phyloP scores from a whole-genome alignment of 768 basidiomycete genomes.

The Tubosaeta sp. region DNA sequence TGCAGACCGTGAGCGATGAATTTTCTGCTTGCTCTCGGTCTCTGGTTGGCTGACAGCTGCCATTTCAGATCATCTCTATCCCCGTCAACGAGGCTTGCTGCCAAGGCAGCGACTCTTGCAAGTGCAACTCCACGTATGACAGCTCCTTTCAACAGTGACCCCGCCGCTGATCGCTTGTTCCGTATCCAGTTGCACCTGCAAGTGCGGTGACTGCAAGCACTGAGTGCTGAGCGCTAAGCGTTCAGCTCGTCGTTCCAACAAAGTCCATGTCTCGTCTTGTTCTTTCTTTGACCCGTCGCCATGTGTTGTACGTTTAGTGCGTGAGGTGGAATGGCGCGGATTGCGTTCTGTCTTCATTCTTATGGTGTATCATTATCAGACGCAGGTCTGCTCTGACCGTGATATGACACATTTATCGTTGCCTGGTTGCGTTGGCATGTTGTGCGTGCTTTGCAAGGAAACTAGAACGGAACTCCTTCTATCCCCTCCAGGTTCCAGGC shows the following conservation, averaged over 20 bases:
- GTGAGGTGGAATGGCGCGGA: neutral
- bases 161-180: neutral
- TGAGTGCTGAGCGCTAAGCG: neutral
- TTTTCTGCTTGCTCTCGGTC: neutral
- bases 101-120: neutral
- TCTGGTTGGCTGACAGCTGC: neutral
- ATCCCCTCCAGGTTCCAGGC: too few relatives aligned
- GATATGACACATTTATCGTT: neutral
- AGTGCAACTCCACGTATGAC: neutral
- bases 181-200: neutral
- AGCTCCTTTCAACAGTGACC: neutral
- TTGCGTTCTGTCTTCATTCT: neutral
- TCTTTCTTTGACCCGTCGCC: neutral
- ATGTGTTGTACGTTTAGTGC: neutral
- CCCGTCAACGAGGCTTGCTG: slow-evolving; percentile 6
- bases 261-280: neutral
- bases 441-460: too few relatives aligned
- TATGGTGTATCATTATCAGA: neutral
- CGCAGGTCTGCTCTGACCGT: neutral
- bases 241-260: too few relatives aligned
- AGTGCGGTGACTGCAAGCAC: neutral
- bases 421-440: too few relatives aligned
- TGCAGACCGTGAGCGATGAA: slow-evolving; percentile 14
- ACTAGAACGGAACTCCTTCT: too few relatives aligned
- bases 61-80: neutral